Evolutionary conservation across 345 rosid species (phyloP), one percentile per base, ranked within the genome.

Genomic region (Syzygium oleosum): DNA sequence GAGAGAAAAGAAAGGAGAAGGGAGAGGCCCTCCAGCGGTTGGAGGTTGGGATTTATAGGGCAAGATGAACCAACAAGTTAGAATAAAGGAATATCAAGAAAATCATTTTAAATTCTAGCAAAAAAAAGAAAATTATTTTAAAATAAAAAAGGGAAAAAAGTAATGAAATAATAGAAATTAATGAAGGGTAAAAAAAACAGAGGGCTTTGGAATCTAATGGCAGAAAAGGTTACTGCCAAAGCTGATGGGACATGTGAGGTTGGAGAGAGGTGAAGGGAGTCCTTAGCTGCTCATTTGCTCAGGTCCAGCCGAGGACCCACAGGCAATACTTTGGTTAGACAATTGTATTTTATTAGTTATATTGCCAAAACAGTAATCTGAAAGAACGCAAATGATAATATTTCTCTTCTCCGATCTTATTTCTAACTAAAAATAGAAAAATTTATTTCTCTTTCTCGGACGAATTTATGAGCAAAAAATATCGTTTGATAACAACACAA

Each of bases 1-100:
- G 52, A 85, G 46, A 85, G 17, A 87, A 68, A 51, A 65, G 83
- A 22, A 38, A 19, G 53, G 84, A 89, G 89, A 87, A 80, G 92
- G 87, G 84, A 89, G 84, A 87, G 85, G 10, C 25, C 2, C 14
- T 10, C 16, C 6, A 29, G 29, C 25, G 77, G n/a, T n/a, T 17
- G 84, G 86, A 52, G 55, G 55, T 9, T 5, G 53, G 85, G 41
- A 92, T 94, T 93, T 96, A 96, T 94, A 96, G 93, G 88, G 61
- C 84, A 87, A 73, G 91, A 88, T 83, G 86, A 27, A 78, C 31
- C 46, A 43, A 43, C 52, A 25, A 41, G 22, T 54, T 4, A 8
- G 51, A 61, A 61, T 68, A 29, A 38, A 29, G 51, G 58, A 65
- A 49, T 19, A 63, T 10, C 8, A 52, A 3, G 85, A 84, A 87